phyloP scores from a whole-genome alignment of 2,329 filamentous ascomycete genomes.

The Coniochaeta sp. region DNA sequence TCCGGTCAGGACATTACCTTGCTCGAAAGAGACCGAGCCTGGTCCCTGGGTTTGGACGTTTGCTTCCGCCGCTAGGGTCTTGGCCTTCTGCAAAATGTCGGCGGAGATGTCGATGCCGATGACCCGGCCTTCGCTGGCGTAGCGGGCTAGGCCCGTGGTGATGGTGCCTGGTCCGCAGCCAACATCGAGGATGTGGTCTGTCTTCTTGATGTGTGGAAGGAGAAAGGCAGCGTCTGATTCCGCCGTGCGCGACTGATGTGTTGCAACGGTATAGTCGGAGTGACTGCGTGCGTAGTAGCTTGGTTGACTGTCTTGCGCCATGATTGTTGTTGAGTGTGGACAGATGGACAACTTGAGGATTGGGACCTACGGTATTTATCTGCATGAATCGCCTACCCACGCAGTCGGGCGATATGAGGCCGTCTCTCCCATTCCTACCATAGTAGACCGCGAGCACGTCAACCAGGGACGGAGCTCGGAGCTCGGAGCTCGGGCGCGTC shows the following conservation, averaged over 20 bases:
- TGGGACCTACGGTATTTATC: background rate
- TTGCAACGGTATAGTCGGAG: slow-evolving; percentile 26
- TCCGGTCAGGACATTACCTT: slow-evolving; percentile 24
- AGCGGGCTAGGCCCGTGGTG: slow-evolving; percentile 31
- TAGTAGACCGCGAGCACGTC: background rate
- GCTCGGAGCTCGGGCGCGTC: background rate
- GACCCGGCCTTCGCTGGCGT: slow-evolving; percentile 29
- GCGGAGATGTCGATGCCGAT: slow-evolving; percentile 29
- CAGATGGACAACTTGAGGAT: background rate
- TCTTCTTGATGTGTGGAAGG: slow-evolving; percentile 28
- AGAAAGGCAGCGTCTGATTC: slow-evolving; percentile 35
- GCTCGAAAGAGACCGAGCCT: slow-evolving; percentile 18
- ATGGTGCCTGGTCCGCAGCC: slow-evolving; percentile 43
- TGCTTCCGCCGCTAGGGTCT: slow-evolving; percentile 8
- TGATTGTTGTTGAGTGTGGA: background rate
- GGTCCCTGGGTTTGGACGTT: slow-evolving; percentile 4
- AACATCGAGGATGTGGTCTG: slow-evolving; percentile 34
- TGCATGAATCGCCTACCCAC: background rate
- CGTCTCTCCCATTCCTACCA: background rate
- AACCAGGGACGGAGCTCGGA: background rate
- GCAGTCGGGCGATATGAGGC: background rate
- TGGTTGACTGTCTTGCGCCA: background rate
- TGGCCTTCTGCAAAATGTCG: slow-evolving; percentile 23
- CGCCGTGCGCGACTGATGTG: slow-evolving; percentile 32
- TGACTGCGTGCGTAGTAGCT: slow-evolving; percentile 28